These are phyloP conservation scores for Podila epigama DNA, from an alignment of 192 early-diverging fungal genomes.

Conservation along the genomic window DNA sequence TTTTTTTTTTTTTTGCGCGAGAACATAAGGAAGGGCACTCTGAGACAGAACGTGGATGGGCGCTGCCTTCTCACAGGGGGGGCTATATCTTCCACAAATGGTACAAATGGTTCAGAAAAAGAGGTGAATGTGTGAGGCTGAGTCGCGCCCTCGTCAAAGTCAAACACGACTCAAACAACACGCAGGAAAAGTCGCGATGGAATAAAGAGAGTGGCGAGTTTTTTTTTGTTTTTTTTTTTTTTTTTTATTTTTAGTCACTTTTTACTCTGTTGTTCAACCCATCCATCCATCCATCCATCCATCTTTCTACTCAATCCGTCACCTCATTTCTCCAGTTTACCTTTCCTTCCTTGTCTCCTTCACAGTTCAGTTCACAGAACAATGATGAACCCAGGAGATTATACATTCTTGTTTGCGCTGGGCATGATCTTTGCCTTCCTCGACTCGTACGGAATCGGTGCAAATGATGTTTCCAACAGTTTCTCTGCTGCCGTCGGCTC, in stretches of 20 bases:
- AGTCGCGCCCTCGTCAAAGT: not conserved
- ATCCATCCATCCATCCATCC: not conserved
- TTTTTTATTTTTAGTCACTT: not conserved
- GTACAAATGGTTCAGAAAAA: not conserved
- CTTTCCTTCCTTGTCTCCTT: not conserved
- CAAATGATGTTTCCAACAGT: conserved; percentile 89
- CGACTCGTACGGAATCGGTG: conserved; percentile 82
- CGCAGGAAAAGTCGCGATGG: not conserved
- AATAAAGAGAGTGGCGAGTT: not conserved
- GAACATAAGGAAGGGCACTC: no score
- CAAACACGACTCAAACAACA: not conserved
- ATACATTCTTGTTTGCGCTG: conserved; percentile 73
- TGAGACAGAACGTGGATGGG: conserved; percentile 1
- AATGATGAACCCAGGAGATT: conserved; percentile 47
- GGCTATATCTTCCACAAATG: not conserved
- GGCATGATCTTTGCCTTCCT: conserved; percentile 69
- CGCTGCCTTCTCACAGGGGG: not conserved
- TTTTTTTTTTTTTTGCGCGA: no score
- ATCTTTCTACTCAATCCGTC: not conserved
- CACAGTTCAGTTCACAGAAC: not conserved
- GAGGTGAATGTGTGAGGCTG: not conserved
- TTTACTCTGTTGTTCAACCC: not conserved
- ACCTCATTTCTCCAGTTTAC: no score
- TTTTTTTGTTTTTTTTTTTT: not conserved
- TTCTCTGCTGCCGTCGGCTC: conserved; percentile 87